A percentile compares a stretch with the other conserved stretches of the same genome.
Conservation (phyloP, 805 yeast species). For the Lipomyces sp. region DNA sequence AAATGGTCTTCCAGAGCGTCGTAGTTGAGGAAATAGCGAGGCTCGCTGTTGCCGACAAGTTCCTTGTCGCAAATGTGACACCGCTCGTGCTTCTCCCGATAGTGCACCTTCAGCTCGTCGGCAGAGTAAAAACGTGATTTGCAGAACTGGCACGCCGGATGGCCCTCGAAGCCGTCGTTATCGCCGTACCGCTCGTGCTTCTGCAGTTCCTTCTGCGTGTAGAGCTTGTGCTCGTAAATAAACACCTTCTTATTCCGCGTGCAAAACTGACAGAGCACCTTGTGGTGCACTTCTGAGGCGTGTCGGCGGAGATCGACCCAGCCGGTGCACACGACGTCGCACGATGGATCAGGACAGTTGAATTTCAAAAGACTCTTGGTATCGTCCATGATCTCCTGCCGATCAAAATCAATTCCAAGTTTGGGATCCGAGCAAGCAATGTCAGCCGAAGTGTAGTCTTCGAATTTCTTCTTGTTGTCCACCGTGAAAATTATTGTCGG, state of each 20-base stretch:
- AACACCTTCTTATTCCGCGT: conserved; percentile 73
- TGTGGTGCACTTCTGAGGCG: conserved; percentile 59
- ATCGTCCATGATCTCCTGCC: conserved; percentile 45
- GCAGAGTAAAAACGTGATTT: conserved; percentile 75
- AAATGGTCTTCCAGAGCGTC: conserved; percentile 75
- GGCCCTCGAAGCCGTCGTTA: conserved; percentile 71
- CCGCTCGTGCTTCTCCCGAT: conserved; percentile 78
- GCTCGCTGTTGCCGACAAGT: conserved; percentile 48
- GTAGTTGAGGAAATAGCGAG: conserved; percentile 76
- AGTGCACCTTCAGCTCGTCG: conserved; percentile 79
- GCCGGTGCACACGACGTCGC: conserved; percentile 43
- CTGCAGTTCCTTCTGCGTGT: conserved; percentile 58
- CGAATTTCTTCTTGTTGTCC: conserved; percentile 39
- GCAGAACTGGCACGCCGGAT: conserved; percentile 85
- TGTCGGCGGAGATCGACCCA: conserved; percentile 66
- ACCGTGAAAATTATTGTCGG: conserved; percentile 57
- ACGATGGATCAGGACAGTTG: conserved; percentile 51
- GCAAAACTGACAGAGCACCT: conserved; percentile 71
- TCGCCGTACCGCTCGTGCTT: conserved; percentile 76
- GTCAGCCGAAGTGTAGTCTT: conserved; percentile 39
- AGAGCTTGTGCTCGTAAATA: conserved; percentile 63
- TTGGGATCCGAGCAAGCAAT: conserved; percentile 44
- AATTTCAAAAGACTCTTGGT: conserved; percentile 53
- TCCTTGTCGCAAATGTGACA: conserved; percentile 84
- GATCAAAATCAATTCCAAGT: conserved; percentile 59